These are phyloP conservation scores for Vairimorpha apis DNA, from an alignment of 371 early-diverging fungal species.

Conservation along the genomic window DNA sequence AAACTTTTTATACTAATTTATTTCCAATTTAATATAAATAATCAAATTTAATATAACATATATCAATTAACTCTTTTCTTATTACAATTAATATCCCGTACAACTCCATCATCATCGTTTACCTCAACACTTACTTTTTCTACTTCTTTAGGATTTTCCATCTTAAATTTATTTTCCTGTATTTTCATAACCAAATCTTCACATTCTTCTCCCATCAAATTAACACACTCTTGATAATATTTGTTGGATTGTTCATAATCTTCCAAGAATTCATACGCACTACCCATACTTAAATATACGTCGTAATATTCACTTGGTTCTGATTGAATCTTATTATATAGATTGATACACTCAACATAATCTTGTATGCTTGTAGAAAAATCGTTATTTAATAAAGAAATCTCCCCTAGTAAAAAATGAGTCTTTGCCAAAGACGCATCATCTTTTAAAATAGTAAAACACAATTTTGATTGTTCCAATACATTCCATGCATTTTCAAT, in stretches of 20 bases:
- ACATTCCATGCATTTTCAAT: conserved; percentile 60
- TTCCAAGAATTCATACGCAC: conserved; percentile 35
- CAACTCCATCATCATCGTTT: conserved; percentile 3
- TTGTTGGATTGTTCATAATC: conserved; percentile 19
- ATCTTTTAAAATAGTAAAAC: conserved; percentile 45
- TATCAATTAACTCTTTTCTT: conserved; percentile 1
- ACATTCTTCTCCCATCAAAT: not conserved
- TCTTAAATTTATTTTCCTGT: conserved; percentile 23
- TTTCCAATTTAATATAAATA: no score
- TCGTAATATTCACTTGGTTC: conserved; percentile 24
- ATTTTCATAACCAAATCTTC: not conserved
- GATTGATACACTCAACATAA: conserved; percentile 27
- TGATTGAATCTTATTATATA: conserved; percentile 20
- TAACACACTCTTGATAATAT: conserved; percentile 17
- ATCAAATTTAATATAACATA: not conserved
- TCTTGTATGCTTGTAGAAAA: conserved; percentile 47
- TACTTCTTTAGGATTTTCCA: conserved; percentile 8
- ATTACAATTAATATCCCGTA: conserved; percentile 3
- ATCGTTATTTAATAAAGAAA: conserved; percentile 56
- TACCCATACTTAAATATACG: conserved; percentile 23
- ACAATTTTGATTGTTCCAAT: conserved; percentile 51
- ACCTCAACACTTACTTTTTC: not conserved
- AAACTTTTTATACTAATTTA: no score
- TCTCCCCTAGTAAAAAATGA: conserved; percentile 53
- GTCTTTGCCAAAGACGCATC: conserved; percentile 27